A percentile compares a stretch with the other conserved stretches of the same genome.
Evolutionary conservation across 1,139 yeast genomes (phyloP).

Genomic region (Cylindricascospora bacillispora): DNA sequence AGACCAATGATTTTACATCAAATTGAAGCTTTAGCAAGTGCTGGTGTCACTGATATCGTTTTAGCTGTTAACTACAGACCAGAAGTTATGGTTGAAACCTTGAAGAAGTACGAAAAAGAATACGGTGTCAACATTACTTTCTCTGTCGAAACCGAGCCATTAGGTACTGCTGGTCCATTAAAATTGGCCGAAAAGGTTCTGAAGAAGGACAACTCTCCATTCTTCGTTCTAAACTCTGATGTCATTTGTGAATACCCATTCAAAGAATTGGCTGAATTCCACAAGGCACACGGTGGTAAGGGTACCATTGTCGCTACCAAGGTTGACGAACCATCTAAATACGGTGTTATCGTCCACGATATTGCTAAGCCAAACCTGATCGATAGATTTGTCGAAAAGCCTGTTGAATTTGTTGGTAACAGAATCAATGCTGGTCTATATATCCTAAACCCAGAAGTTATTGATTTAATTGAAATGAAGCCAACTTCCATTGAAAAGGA

Average conservation of each 20-base stretch:
- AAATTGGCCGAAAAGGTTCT: slow-evolving; percentile 91
- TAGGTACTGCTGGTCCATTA: slow-evolving; percentile 99
- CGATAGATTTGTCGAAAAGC: slow-evolving; percentile 98
- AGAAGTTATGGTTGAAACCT: slow-evolving; percentile 94
- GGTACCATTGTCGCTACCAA: slow-evolving; percentile 99
- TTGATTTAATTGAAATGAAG: slow-evolving; percentile 91
- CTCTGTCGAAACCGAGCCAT: slow-evolving; percentile 97
- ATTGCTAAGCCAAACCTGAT: slow-evolving; percentile 85
- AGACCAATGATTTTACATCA: slow-evolving; percentile 96
- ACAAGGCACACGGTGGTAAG: slow-evolving; percentile 88
- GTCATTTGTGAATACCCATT: slow-evolving; percentile 98
- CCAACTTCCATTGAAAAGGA: slow-evolving; percentile 99
- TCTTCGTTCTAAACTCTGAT: slow-evolving; percentile 95
- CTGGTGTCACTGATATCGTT: slow-evolving; percentile 98
- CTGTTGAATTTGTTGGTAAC: slow-evolving; percentile 97
- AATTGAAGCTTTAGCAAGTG: slow-evolving; percentile 93
- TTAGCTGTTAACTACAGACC: slow-evolving; percentile 99
- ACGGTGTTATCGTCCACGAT: slow-evolving; percentile 98
- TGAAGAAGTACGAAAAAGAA: slow-evolving; percentile 85
- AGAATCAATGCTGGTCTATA: slow-evolving; percentile 96
- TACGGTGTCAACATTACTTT: slow-evolving; percentile 93
- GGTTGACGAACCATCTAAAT: slow-evolving; percentile 98
- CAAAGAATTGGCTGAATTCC: slow-evolving; percentile 84
- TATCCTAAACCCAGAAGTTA: slow-evolving; percentile 92
- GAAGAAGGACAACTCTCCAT: slow-evolving; percentile 90